A percentile compares a stretch with the other conserved stretches of the same genome.
phyloP scores from a whole-genome alignment of 805 yeast genomes.

The Kluyveromyces lactis region DNA sequence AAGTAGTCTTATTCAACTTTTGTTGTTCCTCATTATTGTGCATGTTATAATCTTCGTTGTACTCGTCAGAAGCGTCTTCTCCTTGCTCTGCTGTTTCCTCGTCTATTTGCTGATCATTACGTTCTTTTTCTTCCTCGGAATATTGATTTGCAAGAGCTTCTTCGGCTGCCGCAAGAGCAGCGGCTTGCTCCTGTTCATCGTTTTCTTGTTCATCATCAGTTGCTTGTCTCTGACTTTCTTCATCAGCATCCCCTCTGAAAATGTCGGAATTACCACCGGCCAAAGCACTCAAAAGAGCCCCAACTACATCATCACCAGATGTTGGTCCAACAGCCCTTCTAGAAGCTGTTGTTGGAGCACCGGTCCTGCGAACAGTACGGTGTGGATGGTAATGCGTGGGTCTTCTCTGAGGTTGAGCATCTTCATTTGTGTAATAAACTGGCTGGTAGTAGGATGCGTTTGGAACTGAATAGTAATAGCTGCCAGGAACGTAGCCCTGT shows the following conservation, averaged over 20 bases:
- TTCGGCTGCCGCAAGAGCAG: too few relatives aligned
- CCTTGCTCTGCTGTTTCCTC: slow-evolving; percentile 4
- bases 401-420: neutral
- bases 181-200: too few relatives aligned
- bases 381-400: neutral
- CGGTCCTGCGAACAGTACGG: neutral
- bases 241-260: slow-evolving; percentile 1
- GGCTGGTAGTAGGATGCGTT: slow-evolving; percentile 8
- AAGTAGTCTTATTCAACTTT: neutral
- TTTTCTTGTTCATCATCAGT: neutral
- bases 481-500: neutral
- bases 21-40: neutral
- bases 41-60: neutral
- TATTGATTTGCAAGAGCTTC: slow-evolving; percentile 1
- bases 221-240: neutral
- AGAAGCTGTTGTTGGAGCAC: neutral
- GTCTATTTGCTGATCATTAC: too few relatives aligned
- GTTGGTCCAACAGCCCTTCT: neutral
- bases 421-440: neutral
- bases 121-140: slow-evolving; percentile 2
- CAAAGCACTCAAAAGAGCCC: slow-evolving; percentile 13
- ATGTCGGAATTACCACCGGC: slow-evolving; percentile 11
- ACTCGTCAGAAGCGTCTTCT: slow-evolving; percentile 3
- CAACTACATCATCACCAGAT: slow-evolving; percentile 4
- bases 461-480: slow-evolving; percentile 7